phyloP scores from a whole-genome alignment of 1,284 basidiomycete genomes.

The Earliella scabrosa region DNA sequence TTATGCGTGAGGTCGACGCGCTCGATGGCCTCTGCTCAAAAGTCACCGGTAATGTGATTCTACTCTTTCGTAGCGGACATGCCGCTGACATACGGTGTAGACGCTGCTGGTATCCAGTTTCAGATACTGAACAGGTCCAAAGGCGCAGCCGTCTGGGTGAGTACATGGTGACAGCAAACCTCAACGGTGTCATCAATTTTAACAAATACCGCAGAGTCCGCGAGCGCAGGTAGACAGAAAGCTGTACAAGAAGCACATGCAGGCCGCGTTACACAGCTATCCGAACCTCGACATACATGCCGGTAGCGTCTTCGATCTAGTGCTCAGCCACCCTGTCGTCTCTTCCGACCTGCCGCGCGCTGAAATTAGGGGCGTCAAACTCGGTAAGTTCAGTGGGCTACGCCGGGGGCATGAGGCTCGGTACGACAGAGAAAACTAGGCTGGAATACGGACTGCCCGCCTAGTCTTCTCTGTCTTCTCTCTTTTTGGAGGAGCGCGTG shows the following conservation, averaged over 20 bases:
- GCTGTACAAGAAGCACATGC: constrained; percentile 84
- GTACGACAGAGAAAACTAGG: too few species aligned
- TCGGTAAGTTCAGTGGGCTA: too few species aligned
- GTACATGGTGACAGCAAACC: constrained; percentile 18
- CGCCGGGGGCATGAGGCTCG: too few species aligned
- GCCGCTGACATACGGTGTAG: constrained; percentile 40
- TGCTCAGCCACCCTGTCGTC: constrained; percentile 55
- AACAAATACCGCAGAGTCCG: constrained; percentile 63
- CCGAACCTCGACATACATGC: constrained; percentile 72
- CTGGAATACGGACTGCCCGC: too few species aligned
- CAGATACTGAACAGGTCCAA: constrained; percentile 86
- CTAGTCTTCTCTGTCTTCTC: too few species aligned
- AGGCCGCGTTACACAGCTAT: constrained; percentile 65
- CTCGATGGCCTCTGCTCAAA: constrained; percentile 82
- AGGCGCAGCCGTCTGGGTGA: constrained; percentile 87
- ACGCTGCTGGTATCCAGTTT: constrained; percentile 88
- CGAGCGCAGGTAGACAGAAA: constrained; percentile 87
- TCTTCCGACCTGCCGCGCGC: constrained; percentile 26
- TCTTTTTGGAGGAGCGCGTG: too few species aligned
- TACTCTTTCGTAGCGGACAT: background rate
- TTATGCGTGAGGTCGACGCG: constrained; percentile 89
- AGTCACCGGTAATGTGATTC: constrained; percentile 60
- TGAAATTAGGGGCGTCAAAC: constrained; percentile 66
- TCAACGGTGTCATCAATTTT: background rate
- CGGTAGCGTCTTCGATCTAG: constrained; percentile 81